A percentile compares a stretch with the other conserved stretches of the same genome.
Conservation (phyloP, 805 yeast species). For the Nakazawaea sp. region DNA sequence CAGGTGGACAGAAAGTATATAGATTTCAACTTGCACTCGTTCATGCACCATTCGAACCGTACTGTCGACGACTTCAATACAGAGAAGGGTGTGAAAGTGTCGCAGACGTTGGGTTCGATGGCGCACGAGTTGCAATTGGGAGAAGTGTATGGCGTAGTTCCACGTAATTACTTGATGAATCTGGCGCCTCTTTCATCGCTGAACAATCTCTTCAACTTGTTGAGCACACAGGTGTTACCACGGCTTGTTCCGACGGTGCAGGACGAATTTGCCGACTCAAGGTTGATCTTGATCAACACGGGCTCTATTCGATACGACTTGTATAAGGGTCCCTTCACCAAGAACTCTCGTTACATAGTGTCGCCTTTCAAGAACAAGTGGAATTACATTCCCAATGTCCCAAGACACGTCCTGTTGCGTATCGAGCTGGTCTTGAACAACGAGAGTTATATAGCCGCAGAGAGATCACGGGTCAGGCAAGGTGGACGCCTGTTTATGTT, state of each 20-base stretch:
- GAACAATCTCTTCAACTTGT: slow-evolving; percentile 49
- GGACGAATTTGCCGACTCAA: slow-evolving; percentile 19
- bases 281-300: slow-evolving; percentile 69
- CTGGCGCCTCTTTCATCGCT: slow-evolving; percentile 53
- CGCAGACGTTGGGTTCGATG: slow-evolving; percentile 33
- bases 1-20: slow-evolving; percentile 58
- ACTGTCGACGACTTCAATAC: slow-evolving; percentile 41
- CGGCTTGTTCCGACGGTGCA: slow-evolving; percentile 15
- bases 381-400: slow-evolving; percentile 56
- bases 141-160: slow-evolving; percentile 57
- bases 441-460: slow-evolving; percentile 34
- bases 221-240: slow-evolving; percentile 53
- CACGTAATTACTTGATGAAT: slow-evolving; percentile 56
- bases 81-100: slow-evolving; percentile 40
- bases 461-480: slow-evolving; percentile 11
- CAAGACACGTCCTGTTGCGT: slow-evolving; percentile 46
- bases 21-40: slow-evolving; percentile 74
- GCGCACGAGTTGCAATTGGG: slow-evolving; percentile 48
- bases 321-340: slow-evolving; percentile 76
- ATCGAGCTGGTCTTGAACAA: slow-evolving; percentile 53
- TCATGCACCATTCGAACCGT: slow-evolving; percentile 50
- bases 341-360: slow-evolving; percentile 72
- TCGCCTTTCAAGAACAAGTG: slow-evolving; percentile 83
- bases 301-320: slow-evolving; percentile 87
- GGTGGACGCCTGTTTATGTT: slow-evolving; percentile 4